A percentile compares a stretch with the other conserved stretches of the same genome.
These are phyloP conservation scores for Dactylellina sp. DNA, from an alignment of 2,329 filamentous ascomycete genomes.

Conservation along the genomic window DNA sequence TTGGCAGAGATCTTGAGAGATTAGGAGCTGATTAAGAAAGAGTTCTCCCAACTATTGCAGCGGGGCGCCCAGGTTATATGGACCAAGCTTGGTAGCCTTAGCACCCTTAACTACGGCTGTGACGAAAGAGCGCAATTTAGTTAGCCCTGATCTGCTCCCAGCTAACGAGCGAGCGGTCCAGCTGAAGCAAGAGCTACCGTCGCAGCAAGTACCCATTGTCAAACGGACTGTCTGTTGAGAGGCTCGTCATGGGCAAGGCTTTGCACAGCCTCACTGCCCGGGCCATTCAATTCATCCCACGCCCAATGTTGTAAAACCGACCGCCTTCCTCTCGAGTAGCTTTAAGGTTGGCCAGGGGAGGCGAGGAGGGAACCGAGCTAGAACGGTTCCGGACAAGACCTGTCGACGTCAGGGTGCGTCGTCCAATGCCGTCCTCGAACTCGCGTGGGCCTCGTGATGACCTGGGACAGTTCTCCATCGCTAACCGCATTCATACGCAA, in stretches of 20 bases:
- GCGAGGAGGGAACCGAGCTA: background rate
- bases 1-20: no score
- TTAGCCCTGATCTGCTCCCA: background rate
- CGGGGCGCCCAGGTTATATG: background rate
- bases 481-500: no score
- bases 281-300: background rate
- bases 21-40: no score
- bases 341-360: constrained; percentile 31
- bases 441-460: constrained; percentile 12
- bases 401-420: constrained; percentile 15
- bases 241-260: background rate
- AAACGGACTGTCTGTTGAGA: no score
- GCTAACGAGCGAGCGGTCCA: background rate
- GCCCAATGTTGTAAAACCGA: background rate
- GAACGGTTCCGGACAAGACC: background rate
- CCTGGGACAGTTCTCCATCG: background rate
- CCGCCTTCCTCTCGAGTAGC: constrained; percentile 1
- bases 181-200: background rate
- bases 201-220: background rate
- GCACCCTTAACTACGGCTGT: no score
- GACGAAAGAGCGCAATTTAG: constrained; percentile 30
- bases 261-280: constrained; percentile 47
- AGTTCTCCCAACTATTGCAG: no score
- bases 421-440: background rate
- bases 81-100: background rate